These are phyloP conservation scores for Flaveria brownii DNA, from an alignment of 129 eudicot species.

Conservation along the genomic window DNA sequence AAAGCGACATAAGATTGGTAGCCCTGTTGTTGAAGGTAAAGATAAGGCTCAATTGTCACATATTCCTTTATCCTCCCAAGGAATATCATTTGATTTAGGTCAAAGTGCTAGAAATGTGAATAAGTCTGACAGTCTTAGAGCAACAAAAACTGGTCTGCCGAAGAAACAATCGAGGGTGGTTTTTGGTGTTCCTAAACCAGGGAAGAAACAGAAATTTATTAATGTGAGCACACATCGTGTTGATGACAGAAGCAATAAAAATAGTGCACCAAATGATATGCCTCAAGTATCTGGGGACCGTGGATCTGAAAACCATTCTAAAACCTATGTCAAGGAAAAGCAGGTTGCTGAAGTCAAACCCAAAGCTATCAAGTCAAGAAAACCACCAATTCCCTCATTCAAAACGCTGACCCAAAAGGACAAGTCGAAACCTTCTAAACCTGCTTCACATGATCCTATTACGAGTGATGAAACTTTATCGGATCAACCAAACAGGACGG, in stretches of 20 bases:
- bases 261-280: conserved; percentile 39
- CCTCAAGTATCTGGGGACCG: conserved; percentile 60
- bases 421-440: conserved; percentile 33
- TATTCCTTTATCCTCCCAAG: conserved; percentile 49
- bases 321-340: conserved; percentile 57
- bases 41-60: conserved; percentile 42
- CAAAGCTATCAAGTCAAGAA: conserved; percentile 47
- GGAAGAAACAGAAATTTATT: conserved; percentile 92
- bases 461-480: conserved; percentile 35
- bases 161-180: conserved; percentile 78
- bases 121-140: conserved; percentile 44
- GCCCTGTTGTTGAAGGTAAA: conserved; percentile 33
- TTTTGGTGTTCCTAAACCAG: conserved; percentile 95
- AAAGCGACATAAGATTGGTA: conserved; percentile 61
- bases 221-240: conserved; percentile 80
- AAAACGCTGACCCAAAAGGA: conserved; percentile 55
- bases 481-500: conserved; percentile 34
- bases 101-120: conserved; percentile 47
- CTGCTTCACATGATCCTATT: conserved; percentile 28
- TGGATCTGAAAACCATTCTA: conserved; percentile 40
- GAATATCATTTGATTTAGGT: conserved; percentile 56
- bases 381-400: conserved; percentile 46
- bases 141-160: conserved; percentile 53
- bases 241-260: conserved; percentile 52
- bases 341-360: conserved; percentile 53